Evolutionary conservation across 371 early-diverging fungal genomes (phyloP), one percentile per base, ranked within the genome.

Genomic region (Coemansia sp.): DNA sequence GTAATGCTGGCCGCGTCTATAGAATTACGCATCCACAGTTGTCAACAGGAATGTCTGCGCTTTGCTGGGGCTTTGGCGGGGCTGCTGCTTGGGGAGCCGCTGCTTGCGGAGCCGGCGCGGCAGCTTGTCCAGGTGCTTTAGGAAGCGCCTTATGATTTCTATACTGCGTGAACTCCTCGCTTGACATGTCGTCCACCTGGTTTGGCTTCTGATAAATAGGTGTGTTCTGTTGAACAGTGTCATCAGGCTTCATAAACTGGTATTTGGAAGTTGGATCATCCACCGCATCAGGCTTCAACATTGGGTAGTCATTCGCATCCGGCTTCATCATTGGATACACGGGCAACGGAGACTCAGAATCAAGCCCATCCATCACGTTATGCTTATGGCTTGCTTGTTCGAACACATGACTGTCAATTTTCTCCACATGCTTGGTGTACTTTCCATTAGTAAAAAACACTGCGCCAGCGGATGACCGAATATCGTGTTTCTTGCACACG

Each of bases 361-460:
- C 52, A n/a, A n/a, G 11, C 11, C 8, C 52, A 52, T 24, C 52
- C 21, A 26, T 18, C 52, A 22, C 26, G 22, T 10, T n/a, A 21
- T n/a, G 52, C 14, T 14, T 22, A 11, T 53, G 22, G 14, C 22
- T 52, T 18, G 52, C 22, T 18, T 13, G 52, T 2, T 14, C 14
- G 14, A 53, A 53, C 16, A 53, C 22, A 14, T 26, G 10, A 53
- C 26, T 7, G 27, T 53, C 54, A 14, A 53, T 53, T 5, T 26
- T 14, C 27, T 53, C 54, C 13, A 22, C 22, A 22, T 53, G 54
- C 54, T 53, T 53, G 54, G 27, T 14, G 54, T 53, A 53, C 27
- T 53, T 7, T 14, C 27, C 27, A 14, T 53, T n/a, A 6, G 54
- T 10, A 24, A 53, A 53, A 26, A 53, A 53, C 8, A 57, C 21